Percentiles rank a stretch among this genome's conserved stretches.
Evolutionary conservation across 2,329 filamentous ascomycete genomes (phyloP).

Genomic region (Talaromyces sp.): DNA sequence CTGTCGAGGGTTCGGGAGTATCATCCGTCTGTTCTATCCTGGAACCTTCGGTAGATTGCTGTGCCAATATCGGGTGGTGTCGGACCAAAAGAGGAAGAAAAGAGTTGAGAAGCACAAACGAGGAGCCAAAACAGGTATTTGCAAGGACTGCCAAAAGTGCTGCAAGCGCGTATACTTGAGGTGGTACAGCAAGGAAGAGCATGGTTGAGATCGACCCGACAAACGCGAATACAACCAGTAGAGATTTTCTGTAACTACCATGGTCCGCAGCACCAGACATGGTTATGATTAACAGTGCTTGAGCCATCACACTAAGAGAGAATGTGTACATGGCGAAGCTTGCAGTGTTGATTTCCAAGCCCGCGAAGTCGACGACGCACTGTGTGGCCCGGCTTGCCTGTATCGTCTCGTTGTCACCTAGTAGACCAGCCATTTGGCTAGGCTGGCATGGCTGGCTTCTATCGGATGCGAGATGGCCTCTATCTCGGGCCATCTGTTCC

Average conservation of each 20-base stretch:
- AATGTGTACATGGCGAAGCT: slow-evolving; percentile 99
- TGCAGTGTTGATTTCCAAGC: slow-evolving; percentile 85
- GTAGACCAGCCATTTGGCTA: slow-evolving; percentile 5
- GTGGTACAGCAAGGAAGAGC: slow-evolving; percentile 74
- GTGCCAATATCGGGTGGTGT: slow-evolving; percentile 61
- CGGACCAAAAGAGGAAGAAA: slow-evolving; percentile 88
- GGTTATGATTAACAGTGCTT: slow-evolving; percentile 86
- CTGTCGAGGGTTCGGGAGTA: slow-evolving; percentile 12
- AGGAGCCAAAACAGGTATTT: slow-evolving; percentile 91
- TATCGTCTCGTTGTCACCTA: neutral
- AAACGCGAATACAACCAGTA: slow-evolving; percentile 80
- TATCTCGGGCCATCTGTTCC: slow-evolving; percentile 87
- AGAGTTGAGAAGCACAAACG: slow-evolving; percentile 91
- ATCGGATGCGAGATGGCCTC: slow-evolving; percentile 79
- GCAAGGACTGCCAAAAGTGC: slow-evolving; percentile 81
- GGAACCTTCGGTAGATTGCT: slow-evolving; percentile 9
- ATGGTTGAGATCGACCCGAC: slow-evolving; percentile 78
- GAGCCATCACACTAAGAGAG: slow-evolving; percentile 81
- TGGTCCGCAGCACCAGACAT: slow-evolving; percentile 96
- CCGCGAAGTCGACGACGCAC: slow-evolving; percentile 77
- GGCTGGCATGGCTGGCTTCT: slow-evolving; percentile 37
- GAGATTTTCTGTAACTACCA: slow-evolving; percentile 81
- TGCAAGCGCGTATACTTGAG: slow-evolving; percentile 72
- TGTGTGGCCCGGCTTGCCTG: slow-evolving; percentile 46
- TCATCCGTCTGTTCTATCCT: slow-evolving; percentile 2